Conservation (phyloP, 495 filamentous ascomycete species). For the Copromyces sp. region DNA sequence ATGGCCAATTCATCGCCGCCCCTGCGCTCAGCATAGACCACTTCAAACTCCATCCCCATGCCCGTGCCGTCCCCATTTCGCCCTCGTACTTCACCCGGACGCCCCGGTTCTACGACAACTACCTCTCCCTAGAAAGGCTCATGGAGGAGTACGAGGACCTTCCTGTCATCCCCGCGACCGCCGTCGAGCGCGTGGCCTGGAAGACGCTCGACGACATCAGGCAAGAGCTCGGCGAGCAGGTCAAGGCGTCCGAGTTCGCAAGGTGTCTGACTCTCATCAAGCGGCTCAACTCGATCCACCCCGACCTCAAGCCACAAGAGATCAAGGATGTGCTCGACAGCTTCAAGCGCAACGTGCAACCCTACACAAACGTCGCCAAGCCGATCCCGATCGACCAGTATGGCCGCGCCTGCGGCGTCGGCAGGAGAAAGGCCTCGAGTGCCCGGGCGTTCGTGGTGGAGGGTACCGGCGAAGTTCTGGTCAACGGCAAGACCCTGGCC, state of each 20-base stretch:
- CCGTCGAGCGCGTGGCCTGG: slow-evolving; percentile 77
- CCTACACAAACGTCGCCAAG: slow-evolving; percentile 48
- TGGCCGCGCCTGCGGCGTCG: slow-evolving; percentile 67
- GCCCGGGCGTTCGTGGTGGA: slow-evolving; percentile 83
- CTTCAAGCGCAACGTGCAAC: slow-evolving; percentile 69
- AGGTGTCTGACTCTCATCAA: slow-evolving; percentile 64
- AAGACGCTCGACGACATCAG: slow-evolving; percentile 68
- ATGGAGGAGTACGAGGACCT: slow-evolving; percentile 59
- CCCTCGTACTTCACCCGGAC: slow-evolving; percentile 88
- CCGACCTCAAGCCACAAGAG: slow-evolving; percentile 58
- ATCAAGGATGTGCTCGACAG: slow-evolving; percentile 50
- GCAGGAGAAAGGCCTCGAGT: slow-evolving; percentile 73
- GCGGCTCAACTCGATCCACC: slow-evolving; percentile 77
- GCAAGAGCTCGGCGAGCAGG: slow-evolving; percentile 59
- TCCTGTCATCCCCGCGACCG: slow-evolving; percentile 49
- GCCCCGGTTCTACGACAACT: slow-evolving; percentile 76
- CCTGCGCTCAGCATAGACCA: background rate
- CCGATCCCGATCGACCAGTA: slow-evolving; percentile 54
- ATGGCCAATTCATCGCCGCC: slow-evolving; percentile 15
- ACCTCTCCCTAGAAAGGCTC: slow-evolving; percentile 61
- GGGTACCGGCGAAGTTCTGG: slow-evolving; percentile 75
- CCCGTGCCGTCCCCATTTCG: slow-evolving; percentile 72
- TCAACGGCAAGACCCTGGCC: slow-evolving; percentile 77
- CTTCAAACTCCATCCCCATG: slow-evolving; percentile 16
- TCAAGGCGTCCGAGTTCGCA: slow-evolving; percentile 71